Conservation (phyloP, 1,284 basidiomycete species). For the Microbotryum scabiosae region DNA sequence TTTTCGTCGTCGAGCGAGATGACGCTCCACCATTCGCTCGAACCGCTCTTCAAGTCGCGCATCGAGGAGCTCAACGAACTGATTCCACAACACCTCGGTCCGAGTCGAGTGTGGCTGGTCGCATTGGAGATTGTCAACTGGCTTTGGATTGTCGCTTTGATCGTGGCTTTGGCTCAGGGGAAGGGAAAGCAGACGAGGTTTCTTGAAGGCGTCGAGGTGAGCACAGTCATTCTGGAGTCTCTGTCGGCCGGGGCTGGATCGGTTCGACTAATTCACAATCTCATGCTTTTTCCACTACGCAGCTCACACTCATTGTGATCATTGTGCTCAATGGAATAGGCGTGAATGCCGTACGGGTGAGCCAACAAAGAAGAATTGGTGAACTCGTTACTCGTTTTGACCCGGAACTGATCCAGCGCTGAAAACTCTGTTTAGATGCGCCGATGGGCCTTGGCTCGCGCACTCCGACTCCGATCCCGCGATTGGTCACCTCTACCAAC, state of each 20-base stretch:
- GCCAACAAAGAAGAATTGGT: neutral
- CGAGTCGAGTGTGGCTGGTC: slow-evolving; percentile 13
- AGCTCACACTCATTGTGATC: slow-evolving; percentile 20
- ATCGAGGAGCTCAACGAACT: slow-evolving; percentile 17
- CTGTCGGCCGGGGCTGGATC: neutral
- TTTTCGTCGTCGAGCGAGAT: neutral
- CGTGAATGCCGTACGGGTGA: slow-evolving; percentile 22
- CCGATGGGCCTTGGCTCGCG: slow-evolving; percentile 16
- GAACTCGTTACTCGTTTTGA: neutral
- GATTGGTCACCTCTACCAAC: slow-evolving; percentile 29
- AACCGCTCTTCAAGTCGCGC: slow-evolving; percentile 12
- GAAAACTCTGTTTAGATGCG: slow-evolving; percentile 12
- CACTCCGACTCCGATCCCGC: slow-evolving; percentile 12
- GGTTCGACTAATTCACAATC: neutral
- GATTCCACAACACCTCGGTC: slow-evolving; percentile 3
- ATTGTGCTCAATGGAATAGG: slow-evolving; percentile 22
- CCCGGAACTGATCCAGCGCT: neutral
- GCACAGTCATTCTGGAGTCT: neutral
- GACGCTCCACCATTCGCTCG: slow-evolving; percentile 12
- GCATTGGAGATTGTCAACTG: slow-evolving; percentile 14
- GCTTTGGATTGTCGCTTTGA: slow-evolving; percentile 15
- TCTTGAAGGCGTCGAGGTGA: slow-evolving; percentile 28
- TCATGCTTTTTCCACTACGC: neutral
- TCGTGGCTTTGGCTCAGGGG: slow-evolving; percentile 15
- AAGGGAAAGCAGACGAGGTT: slow-evolving; percentile 14